phyloP scores from a whole-genome alignment of 2,329 filamentous ascomycete species.

The Alternaria consortialis region DNA sequence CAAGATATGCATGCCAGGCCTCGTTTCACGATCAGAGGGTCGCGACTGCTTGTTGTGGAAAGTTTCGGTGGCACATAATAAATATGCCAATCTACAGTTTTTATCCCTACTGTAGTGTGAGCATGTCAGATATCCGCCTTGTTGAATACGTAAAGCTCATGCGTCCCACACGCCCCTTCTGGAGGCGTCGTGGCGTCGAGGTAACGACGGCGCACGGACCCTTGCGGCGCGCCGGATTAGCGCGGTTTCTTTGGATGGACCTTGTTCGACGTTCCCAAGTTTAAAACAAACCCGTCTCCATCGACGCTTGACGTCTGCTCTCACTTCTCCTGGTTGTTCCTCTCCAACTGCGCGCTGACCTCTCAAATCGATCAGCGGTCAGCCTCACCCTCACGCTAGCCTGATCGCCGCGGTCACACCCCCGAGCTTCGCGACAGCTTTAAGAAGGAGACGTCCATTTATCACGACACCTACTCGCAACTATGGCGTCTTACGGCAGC shows the following conservation, averaged over 20 bases:
- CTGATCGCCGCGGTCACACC: constrained; percentile 4
- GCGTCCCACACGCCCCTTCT: neutral
- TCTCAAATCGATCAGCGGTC: neutral
- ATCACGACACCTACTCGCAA: constrained; percentile 11
- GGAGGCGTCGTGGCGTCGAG: constrained; percentile 1
- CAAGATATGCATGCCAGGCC: neutral
- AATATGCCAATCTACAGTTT: neutral
- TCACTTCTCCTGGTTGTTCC: constrained; percentile 2
- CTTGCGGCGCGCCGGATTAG: constrained; percentile 21
- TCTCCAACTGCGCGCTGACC: constrained; percentile 2
- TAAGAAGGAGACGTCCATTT: constrained; percentile 14
- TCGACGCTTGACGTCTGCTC: constrained; percentile 20
- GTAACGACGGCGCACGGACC: constrained; percentile 19
- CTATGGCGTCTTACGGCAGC: constrained; percentile 44
- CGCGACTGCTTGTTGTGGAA: neutral
- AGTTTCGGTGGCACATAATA: neutral
- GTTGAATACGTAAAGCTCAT: neutral
- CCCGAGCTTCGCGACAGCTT: constrained; percentile 20
- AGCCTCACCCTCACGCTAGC: neutral
- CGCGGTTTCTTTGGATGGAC: constrained; percentile 33
- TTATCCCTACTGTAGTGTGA: no score
- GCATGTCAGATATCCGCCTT: no score
- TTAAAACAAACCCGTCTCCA: constrained; percentile 31
- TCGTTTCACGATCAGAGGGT: neutral
- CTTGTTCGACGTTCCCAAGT: constrained; percentile 22